Percentiles rank a stretch among this genome's conserved stretches.
These are phyloP conservation scores for Cokeromyces recurvatus DNA, from an alignment of 371 early-diverging fungal genomes.

Conservation along the genomic window DNA sequence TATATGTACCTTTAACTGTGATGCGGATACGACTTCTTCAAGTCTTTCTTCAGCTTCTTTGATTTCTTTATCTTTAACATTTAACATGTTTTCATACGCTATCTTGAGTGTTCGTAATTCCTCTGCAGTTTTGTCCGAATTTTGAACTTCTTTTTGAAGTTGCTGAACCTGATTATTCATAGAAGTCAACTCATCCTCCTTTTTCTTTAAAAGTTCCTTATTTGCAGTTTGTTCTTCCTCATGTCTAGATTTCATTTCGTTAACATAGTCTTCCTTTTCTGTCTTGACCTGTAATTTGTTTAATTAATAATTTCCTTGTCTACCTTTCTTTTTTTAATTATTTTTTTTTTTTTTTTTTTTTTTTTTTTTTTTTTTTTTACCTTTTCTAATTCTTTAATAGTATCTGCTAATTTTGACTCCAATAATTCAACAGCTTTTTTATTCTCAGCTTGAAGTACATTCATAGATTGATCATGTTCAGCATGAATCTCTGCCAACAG, in stretches of 20 bases:
- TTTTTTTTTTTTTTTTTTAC: constrained; percentile 7
- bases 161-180: constrained; percentile 3
- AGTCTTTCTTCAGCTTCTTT: constrained; percentile 32
- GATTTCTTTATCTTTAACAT: constrained; percentile 37
- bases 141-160: neutral
- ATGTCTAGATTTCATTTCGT: constrained; percentile 6
- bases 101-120: constrained; percentile 19
- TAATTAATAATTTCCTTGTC: neutral
- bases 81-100: constrained; percentile 37
- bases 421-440: constrained; percentile 2
- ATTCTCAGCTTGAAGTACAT: constrained; percentile 8
- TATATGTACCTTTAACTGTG: constrained; percentile 6
- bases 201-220: constrained; percentile 6
- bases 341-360: neutral
- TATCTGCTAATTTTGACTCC: constrained; percentile 1
- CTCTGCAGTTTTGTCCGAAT: neutral
- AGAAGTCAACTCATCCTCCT: constrained; percentile 5
- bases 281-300: neutral
- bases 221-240: constrained; percentile 1
- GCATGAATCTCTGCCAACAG: constrained; percentile 1
- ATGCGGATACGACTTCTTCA: constrained; percentile 4
- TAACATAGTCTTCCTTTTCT: neutral
- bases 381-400: constrained; percentile 2
- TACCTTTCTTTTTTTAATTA: neutral
- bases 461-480: constrained; percentile 10